Percentiles rank a stretch among this genome's conserved stretches.
These are phyloP conservation scores for Trebouxia sp. DNA, from an alignment of 139 green algal genomes.

Conservation along the genomic window DNA sequence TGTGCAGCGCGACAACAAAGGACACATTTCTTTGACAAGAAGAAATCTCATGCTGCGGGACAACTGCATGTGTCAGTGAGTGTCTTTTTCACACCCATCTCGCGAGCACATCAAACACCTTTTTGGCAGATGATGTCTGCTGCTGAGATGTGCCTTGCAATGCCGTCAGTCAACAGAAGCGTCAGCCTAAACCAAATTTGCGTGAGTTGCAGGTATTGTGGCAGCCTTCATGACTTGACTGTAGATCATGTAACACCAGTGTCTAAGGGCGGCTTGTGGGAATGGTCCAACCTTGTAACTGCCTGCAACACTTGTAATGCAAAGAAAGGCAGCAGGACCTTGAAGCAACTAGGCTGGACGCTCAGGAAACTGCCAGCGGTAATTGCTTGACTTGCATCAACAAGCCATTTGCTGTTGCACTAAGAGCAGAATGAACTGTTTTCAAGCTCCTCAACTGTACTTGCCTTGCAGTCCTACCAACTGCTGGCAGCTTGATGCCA, in stretches of 20 bases:
- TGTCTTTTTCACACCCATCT: background rate
- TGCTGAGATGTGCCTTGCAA: background rate
- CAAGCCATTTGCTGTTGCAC: no score
- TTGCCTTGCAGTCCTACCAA: no score
- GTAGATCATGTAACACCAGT: conserved; percentile 63
- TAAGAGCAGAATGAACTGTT: no score
- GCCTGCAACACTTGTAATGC: conserved; percentile 63
- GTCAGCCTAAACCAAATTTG: no score
- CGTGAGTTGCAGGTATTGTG: conserved; percentile 59
- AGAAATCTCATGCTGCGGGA: conserved; percentile 61
- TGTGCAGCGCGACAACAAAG: conserved; percentile 30
- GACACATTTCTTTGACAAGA: conserved; percentile 43
- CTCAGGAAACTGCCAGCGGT: conserved; percentile 38
- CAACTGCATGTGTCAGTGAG: conserved; percentile 45
- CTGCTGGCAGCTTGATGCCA: no score
- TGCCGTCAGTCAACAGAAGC: no score
- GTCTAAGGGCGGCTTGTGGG: conserved; percentile 50
- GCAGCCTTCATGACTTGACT: conserved; percentile 46
- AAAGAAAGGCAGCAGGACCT: conserved; percentile 56
- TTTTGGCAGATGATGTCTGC: no score
- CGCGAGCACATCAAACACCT: no score
- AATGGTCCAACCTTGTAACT: conserved; percentile 63
- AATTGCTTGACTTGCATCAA: no score
- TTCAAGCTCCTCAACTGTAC: background rate
- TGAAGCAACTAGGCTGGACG: conserved; percentile 63